Evolutionary conservation across 1,139 yeast species (phyloP).

Genomic region (Keqinozyma sinolaborantium): DNA sequence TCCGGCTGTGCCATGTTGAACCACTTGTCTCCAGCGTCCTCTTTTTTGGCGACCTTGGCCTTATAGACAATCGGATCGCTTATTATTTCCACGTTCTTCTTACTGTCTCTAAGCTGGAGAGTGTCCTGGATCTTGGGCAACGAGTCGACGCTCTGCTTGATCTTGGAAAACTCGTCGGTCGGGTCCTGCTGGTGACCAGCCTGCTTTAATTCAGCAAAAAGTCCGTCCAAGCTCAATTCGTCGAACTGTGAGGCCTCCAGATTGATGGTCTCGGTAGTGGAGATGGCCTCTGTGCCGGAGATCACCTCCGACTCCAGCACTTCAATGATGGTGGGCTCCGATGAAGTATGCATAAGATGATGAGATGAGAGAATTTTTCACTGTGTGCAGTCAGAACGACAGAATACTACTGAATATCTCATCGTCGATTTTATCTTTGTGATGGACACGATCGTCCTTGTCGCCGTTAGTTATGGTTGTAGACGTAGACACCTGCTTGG

Average conservation of each 20-base stretch:
- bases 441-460: constrained; percentile 4
- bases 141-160: constrained; percentile 24
- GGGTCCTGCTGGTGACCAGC: constrained; percentile 12
- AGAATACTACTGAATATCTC: constrained; percentile 15
- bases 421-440: constrained; percentile 27
- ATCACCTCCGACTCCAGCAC: constrained; percentile 11
- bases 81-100: constrained; percentile 23
- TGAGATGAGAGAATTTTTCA: neutral
- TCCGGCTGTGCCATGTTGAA: constrained; percentile 81
- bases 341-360: constrained; percentile 3
- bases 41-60: constrained; percentile 13
- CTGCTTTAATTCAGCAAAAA: constrained; percentile 30
- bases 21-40: constrained; percentile 64
- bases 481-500: constrained; percentile 7
- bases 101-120: constrained; percentile 16
- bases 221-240: constrained; percentile 22
- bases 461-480: constrained; percentile 16
- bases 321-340: constrained; percentile 9
- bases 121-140: constrained; percentile 36
- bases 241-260: constrained; percentile 5
- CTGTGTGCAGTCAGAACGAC: neutral
- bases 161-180: constrained; percentile 23
- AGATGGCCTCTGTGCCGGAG: constrained; percentile 12
- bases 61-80: constrained; percentile 47
- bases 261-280: constrained; percentile 11